phyloP scores from a whole-genome alignment of 2,329 filamentous ascomycete species.

The Metarhizium sp. region DNA sequence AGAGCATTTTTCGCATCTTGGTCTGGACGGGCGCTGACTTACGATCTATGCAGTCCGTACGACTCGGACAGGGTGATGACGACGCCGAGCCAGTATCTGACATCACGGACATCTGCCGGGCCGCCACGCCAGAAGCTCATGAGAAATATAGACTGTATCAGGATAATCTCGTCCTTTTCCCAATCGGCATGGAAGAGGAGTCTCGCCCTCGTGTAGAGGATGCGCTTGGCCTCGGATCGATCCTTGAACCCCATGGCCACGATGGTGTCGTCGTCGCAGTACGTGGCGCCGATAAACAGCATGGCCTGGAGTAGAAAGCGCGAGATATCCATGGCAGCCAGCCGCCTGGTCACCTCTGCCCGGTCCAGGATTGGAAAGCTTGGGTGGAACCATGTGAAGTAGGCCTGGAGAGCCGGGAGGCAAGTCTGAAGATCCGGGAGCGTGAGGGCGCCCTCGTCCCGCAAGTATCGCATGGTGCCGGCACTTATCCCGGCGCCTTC shows the following conservation, averaged over 20 bases:
- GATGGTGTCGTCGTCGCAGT: constrained; percentile 38
- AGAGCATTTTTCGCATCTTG: background rate
- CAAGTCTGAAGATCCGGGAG: constrained; percentile 34
- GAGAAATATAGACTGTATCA: constrained; percentile 42
- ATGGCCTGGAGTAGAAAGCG: constrained; percentile 42
- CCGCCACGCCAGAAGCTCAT: constrained; percentile 47
- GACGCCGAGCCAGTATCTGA: constrained; percentile 39
- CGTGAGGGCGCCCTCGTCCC: constrained; percentile 32
- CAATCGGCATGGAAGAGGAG: constrained; percentile 43
- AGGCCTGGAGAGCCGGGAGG: constrained; percentile 35
- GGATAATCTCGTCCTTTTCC: constrained; percentile 38
- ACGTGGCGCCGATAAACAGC: constrained; percentile 43
- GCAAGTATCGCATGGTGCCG: constrained; percentile 38
- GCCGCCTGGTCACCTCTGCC: constrained; percentile 27
- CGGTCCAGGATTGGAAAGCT: constrained; percentile 45
- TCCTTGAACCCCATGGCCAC: constrained; percentile 34
- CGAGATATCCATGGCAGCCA: constrained; percentile 32
- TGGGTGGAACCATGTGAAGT: constrained; percentile 48
- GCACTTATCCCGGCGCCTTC: constrained; percentile 30
- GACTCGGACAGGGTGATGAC: constrained; percentile 43
- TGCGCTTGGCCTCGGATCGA: constrained; percentile 38
- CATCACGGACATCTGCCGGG: constrained; percentile 36
- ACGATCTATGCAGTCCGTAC: constrained; percentile 33
- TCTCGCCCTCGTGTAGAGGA: constrained; percentile 40
- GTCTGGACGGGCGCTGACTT: constrained; percentile 5